These are phyloP conservation scores for Pseudogymnoascus sp. DNA, from an alignment of 2,329 filamentous ascomycete species.

Conservation along the genomic window DNA sequence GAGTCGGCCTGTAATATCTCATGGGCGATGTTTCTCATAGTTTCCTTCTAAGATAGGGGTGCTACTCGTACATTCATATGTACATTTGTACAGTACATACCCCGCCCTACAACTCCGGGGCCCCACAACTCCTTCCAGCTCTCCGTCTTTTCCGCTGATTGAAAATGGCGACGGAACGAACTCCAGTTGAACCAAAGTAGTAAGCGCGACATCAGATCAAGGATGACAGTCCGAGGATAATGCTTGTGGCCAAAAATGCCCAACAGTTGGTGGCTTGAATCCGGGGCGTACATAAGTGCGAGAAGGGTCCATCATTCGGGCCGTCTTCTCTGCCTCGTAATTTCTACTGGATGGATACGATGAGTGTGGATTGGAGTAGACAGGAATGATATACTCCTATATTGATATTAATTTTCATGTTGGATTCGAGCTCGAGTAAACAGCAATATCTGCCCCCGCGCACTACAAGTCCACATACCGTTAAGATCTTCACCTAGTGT, in stretches of 20 bases:
- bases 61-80: not conserved
- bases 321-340: not conserved
- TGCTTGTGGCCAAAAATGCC: not conserved
- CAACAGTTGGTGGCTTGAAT: not conserved
- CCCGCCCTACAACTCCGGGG: not conserved
- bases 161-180: not conserved
- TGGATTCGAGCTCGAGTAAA: not conserved
- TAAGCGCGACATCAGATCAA: not conserved
- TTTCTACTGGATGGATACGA: not conserved
- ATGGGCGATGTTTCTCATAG: not conserved
- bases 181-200: not conserved
- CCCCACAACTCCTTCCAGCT: not conserved
- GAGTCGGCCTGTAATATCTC: not conserved
- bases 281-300: not conserved
- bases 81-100: not conserved
- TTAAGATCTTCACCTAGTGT: not conserved
- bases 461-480: not conserved
- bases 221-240: not conserved
- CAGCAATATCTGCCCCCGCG: not conserved
- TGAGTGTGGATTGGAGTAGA: not conserved
- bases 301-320: not conserved
- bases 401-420: not conserved
- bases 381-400: not conserved
- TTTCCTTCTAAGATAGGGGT: not conserved
- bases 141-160: not conserved